A percentile compares a stretch with the other conserved stretches of the same genome.
Conservation (phyloP, 345 rosid species). For the Eucalyptus tenuipes region DNA sequence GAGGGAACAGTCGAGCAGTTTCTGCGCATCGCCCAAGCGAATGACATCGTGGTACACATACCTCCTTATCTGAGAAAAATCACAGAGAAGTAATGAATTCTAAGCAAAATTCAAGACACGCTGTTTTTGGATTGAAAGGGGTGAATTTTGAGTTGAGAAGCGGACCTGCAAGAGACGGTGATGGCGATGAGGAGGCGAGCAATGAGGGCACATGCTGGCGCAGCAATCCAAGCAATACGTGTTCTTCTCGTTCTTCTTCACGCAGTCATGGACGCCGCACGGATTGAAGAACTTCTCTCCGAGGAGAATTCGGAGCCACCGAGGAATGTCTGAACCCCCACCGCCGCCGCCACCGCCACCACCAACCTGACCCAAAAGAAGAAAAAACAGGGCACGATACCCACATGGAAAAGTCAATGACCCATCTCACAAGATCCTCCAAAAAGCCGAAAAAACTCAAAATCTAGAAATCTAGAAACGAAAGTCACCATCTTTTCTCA, state of each 20-base stretch:
- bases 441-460: neutral
- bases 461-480: neutral
- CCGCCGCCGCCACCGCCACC: neutral
- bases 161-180: conserved; percentile 77
- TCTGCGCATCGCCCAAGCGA: conserved; percentile 56
- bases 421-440: neutral
- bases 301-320: conserved; percentile 51
- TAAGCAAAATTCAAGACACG: neutral
- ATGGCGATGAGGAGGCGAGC: conserved; percentile 57
- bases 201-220: conserved; percentile 70
- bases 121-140: neutral
- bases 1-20: conserved; percentile 58
- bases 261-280: conserved; percentile 48
- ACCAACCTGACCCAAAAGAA: neutral
- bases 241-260: conserved; percentile 77
- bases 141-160: neutral
- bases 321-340: neutral
- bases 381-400: neutral
- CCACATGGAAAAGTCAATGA: neutral
- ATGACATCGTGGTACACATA: conserved; percentile 81
- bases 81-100: neutral
- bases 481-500: neutral
- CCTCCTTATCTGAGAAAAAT: conserved; percentile 53
- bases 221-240: conserved; percentile 76
- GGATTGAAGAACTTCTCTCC: conserved; percentile 80